Evolutionary conservation across 2,329 filamentous ascomycete species (phyloP), one percentile per base, ranked within the genome.

Genomic region (Xylaria sp.): DNA sequence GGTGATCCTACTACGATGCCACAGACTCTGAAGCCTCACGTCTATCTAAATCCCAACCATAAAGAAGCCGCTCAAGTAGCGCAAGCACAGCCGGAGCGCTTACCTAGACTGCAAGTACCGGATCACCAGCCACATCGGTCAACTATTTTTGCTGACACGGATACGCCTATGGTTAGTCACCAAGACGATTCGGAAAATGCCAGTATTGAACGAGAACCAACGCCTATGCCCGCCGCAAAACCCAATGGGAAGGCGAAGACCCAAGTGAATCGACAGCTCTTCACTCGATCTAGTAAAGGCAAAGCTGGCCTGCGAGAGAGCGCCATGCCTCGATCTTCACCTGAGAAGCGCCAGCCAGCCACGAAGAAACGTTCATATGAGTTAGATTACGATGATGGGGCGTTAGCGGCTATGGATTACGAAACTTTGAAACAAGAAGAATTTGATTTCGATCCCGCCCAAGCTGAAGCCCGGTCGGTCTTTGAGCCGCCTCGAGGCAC

Each of bases 361-460:
- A 43, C 74, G 7, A 78, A 72, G 65, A 79, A 79, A 67, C 75
- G 77, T 31, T 70, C 71, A 23, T 73, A 75, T 58, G 77, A 78
- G 28, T 80, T 83, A 36, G 88, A 90, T 75, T 90, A 90, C 71
- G 86, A 89, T 69, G 88, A 90, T 75, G 83, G 83, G 52, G 81
- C 83, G 49, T 80, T 90, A n/a, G 82, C 82, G 68, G 76, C 78
- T 10, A 90, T 89, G 88, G 81, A 81, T 52, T 89, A 85, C 75
- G 72, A 81, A 2, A 82, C 86, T 36, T 79, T 90, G 13, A 82
- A 80, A 61, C 78, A 80, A 2, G 85, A 90, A 72, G 81, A 83
- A 0, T 90, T 90, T 70, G 88, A 90, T 74, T 84, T 84, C 68
- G 87, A 89, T 70, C 87, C 87, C 2, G 81, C 85, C 56, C 82